Conservation (phyloP, 768 basidiomycete genomes). For the Mrakia frigida region DNA sequence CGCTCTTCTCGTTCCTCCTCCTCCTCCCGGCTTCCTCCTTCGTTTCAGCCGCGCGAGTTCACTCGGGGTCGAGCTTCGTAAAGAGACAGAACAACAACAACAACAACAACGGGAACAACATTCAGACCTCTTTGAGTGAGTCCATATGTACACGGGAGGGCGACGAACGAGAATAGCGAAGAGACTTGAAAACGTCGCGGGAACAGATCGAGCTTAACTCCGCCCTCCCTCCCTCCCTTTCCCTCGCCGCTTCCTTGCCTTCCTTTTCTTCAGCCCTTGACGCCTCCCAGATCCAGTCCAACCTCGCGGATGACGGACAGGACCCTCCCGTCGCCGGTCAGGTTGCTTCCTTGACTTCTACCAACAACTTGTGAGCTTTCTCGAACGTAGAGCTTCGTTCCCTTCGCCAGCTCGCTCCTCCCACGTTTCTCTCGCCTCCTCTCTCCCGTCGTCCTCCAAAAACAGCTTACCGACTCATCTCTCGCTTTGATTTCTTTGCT, state of each 20-base stretch:
- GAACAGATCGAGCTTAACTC: neutral
- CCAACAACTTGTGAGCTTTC: conserved; percentile 53
- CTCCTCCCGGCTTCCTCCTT: neutral
- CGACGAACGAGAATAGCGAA: neutral
- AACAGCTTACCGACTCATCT: too few species aligned
- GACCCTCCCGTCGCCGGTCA: conserved; percentile 45
- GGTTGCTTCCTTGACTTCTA: conserved; percentile 53
- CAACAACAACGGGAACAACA: neutral
- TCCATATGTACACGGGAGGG: conserved; percentile 34
- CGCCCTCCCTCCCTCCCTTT: neutral
- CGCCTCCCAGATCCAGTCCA: conserved; percentile 51
- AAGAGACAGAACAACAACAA: neutral
- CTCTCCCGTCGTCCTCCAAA: too few species aligned
- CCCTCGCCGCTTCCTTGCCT: neutral
- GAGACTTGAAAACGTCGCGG: too few species aligned
- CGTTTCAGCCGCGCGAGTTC: neutral
- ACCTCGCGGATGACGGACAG: conserved; percentile 53
- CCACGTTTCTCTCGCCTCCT: too few species aligned
- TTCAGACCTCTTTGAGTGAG: neutral
- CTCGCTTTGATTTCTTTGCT: too few species aligned
- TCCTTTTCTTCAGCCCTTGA: conserved; percentile 42
- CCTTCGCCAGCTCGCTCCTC: neutral
- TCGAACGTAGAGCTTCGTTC: too few species aligned
- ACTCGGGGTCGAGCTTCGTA: neutral
- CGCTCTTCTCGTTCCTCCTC: neutral